phyloP scores from a whole-genome alignment of 2,329 filamentous ascomycete species.

The Phoma sp. region DNA sequence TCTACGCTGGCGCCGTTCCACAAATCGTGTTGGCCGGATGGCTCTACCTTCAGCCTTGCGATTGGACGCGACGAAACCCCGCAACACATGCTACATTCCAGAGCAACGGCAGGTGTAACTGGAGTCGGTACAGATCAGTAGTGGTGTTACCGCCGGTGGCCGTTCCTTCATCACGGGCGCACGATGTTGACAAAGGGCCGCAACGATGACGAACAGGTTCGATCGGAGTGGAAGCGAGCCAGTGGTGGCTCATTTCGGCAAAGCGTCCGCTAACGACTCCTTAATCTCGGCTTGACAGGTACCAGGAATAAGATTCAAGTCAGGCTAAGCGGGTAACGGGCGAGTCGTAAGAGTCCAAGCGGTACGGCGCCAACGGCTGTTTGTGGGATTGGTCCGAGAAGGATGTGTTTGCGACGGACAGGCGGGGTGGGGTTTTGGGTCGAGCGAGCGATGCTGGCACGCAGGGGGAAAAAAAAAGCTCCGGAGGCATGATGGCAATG shows the following conservation, averaged over 20 bases:
- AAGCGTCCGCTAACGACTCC: slow-evolving; percentile 41
- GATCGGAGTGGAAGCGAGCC: slow-evolving; percentile 17
- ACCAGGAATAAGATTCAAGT: slow-evolving; percentile 27
- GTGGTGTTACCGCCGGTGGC: slow-evolving; percentile 10
- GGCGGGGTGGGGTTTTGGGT: slow-evolving; percentile 32
- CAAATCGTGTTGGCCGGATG: slow-evolving; percentile 27
- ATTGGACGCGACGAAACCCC: slow-evolving; percentile 20
- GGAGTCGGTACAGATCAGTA: slow-evolving; percentile 14
- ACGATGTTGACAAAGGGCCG: slow-evolving; percentile 7
- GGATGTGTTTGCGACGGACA: slow-evolving; percentile 26
- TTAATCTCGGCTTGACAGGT: slow-evolving; percentile 47
- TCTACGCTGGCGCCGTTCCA: slow-evolving; percentile 24
- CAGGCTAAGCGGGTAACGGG: slow-evolving; percentile 35
- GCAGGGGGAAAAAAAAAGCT: slow-evolving; percentile 34
- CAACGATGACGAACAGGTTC: slow-evolving; percentile 30
- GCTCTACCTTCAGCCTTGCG: slow-evolving; percentile 17
- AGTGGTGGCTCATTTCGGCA: slow-evolving; percentile 27
- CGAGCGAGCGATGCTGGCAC: slow-evolving; percentile 29
- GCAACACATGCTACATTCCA: slow-evolving; percentile 18
- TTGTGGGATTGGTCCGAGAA: slow-evolving; percentile 40
- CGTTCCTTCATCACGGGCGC: slow-evolving; percentile 21
- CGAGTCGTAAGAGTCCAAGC: slow-evolving; percentile 36
- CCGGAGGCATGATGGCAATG: slow-evolving; percentile 28
- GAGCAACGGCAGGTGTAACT: slow-evolving; percentile 14
- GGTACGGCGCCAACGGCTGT: slow-evolving; percentile 41